A percentile compares a stretch with the other conserved stretches of the same genome.
Evolutionary conservation across 257 asterid genomes (phyloP).

Genomic region (Lycium ferocissimum): DNA sequence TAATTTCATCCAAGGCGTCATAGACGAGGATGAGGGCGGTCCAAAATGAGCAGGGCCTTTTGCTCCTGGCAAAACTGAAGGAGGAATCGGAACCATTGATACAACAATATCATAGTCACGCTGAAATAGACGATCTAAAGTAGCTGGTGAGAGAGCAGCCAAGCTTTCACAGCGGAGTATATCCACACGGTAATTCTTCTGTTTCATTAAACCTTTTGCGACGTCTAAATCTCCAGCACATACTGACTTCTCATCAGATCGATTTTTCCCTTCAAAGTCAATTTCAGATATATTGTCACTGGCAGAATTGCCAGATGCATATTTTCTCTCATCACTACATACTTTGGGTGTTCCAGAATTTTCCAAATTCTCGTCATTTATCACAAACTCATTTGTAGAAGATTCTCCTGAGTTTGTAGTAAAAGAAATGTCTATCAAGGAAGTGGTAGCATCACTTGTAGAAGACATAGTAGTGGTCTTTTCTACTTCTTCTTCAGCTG

Average conservation of each 20-base stretch:
- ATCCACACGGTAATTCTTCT: constrained; percentile 79
- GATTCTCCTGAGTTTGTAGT: constrained; percentile 44
- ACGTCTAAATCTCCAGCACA: constrained; percentile 48
- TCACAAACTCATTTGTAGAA: constrained; percentile 40
- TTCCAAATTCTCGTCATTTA: constrained; percentile 38
- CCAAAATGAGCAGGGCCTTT: constrained; percentile 99
- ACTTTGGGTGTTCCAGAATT: constrained; percentile 29
- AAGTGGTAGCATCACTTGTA: constrained; percentile 49
- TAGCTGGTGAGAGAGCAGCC: constrained; percentile 89
- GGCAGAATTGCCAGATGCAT: background rate
- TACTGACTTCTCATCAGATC: constrained; percentile 47
- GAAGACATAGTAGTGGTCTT: constrained; percentile 43
- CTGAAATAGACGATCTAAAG: constrained; percentile 88
- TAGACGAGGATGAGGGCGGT: constrained; percentile 91
- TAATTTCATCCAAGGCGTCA: constrained; percentile 99
- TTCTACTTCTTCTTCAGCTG: constrained; percentile 54
- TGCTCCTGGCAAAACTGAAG: constrained; percentile 90
- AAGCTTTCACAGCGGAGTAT: constrained; percentile 98
- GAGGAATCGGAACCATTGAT: constrained; percentile 98
- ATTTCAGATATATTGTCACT: constrained; percentile 24
- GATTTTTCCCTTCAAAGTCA: no score
- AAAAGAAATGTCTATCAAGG: constrained; percentile 43
- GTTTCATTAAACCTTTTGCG: constrained; percentile 59
- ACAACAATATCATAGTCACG: constrained; percentile 93
- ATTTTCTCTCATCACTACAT: background rate